phyloP scores from a whole-genome alignment of 1,139 yeast genomes.

The Nakaseomyces nivariensis region DNA sequence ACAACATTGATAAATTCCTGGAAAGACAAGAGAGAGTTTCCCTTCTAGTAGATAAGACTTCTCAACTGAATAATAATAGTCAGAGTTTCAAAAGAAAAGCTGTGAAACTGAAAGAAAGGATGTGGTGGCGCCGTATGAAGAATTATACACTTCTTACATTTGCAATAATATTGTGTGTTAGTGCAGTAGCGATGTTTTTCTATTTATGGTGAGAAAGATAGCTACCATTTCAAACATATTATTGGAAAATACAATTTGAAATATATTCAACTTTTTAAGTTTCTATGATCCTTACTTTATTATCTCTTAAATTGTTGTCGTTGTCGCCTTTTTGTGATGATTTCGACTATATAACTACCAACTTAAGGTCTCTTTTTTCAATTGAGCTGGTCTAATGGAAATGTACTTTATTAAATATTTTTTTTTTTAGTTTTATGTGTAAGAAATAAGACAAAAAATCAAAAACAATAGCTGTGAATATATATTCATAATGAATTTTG shows the following conservation, averaged over 20 bases:
- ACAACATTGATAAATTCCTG: conserved; percentile 57
- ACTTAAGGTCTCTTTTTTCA: background rate
- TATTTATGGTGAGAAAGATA: conserved; percentile 9
- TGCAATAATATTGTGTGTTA: conserved; percentile 15
- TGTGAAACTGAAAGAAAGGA: conserved; percentile 47
- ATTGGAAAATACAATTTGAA: too few relatives aligned
- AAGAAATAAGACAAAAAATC: too few relatives aligned
- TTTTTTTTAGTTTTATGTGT: background rate
- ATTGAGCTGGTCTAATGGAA: too few relatives aligned
- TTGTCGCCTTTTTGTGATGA: background rate
- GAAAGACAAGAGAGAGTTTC: conserved; percentile 76
- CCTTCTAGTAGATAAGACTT: conserved; percentile 70
- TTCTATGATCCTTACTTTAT: background rate
- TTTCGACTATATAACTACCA: background rate
- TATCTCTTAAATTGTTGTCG: background rate
- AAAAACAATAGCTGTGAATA: too few relatives aligned
- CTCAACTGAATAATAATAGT: conserved; percentile 58
- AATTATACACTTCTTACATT: conserved; percentile 18
- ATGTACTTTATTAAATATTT: background rate
- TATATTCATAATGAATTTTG: too few relatives aligned
- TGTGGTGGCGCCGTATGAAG: conserved; percentile 49
- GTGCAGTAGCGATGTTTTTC: conserved; percentile 19
- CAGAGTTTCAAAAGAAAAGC: conserved; percentile 68
- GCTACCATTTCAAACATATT: background rate
- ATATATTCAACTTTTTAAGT: background rate